Base-by-base conservation (phyloP, 2,329 filamentous ascomycete genomes). In the Calonectria pauciramosa region DNA sequence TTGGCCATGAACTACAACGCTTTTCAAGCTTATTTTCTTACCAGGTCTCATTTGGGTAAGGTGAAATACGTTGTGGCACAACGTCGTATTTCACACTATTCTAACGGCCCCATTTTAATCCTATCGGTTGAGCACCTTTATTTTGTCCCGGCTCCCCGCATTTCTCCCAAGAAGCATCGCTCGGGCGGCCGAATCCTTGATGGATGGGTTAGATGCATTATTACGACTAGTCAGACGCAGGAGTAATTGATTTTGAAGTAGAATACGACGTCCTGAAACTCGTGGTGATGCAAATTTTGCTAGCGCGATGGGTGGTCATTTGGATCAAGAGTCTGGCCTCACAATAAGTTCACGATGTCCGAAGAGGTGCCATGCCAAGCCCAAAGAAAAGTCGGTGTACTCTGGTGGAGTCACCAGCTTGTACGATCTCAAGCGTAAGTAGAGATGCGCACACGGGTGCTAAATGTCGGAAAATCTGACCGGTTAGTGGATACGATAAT, bases 301-400 rank as follows among this genome's bases (percentile, higher is more conserved):
- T 63, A 41, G 34, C 14, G 56, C 23, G 23, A 41, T 63, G 56
- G 34, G 23, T 63, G 34, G 20, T 38, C 36, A 16, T 38, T 41
- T 41, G 38, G 36, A 41, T 26, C 26, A 63, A 63, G 56, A 26
- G 36, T 28, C 20, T 63, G 23, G 34, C 23, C 56, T 28, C 23
- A 20, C 14, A 44, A 28, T 63, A 16, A 18, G 34, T 26, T 38
- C 36, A 63, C 23, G 13, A 38, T 10, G 7, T 9, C 56, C 14
- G 36, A 63, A 14, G 34, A 38, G 34, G n/a, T 4, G 7, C 34
- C 34, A 28, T 18, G n/a, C 36, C 3, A 41, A 63, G 34, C 28
- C 14, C 3, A 41, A 41, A 41, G n/a, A 63, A 63, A 63, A 63
- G 56, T 63, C 56, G 56, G 56, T 63, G 36, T 63, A 63, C 38